Conservation (phyloP, 805 yeast species). For the Tetrapisispora namnaoensis region DNA sequence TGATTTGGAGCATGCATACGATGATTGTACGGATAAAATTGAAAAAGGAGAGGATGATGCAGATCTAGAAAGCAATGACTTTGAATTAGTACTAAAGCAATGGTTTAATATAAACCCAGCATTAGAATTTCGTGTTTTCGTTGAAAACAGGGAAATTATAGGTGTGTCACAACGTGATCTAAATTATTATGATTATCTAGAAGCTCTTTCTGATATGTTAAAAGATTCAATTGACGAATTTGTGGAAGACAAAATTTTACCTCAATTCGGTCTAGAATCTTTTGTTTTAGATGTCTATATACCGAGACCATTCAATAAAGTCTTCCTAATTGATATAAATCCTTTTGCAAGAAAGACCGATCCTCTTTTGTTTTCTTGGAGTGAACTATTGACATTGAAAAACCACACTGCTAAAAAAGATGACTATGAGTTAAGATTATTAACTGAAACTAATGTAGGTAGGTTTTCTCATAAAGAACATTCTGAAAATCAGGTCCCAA, state of each 20-base stretch:
- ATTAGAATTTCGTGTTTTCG: constrained; percentile 82
- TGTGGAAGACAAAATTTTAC: constrained; percentile 38
- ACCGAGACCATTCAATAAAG: constrained; percentile 60
- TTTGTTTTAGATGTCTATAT: constrained; percentile 77
- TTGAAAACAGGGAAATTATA: constrained; percentile 49
- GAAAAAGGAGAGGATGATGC: constrained; percentile 20
- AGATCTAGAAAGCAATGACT: constrained; percentile 8
- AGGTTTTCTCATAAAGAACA: constrained; percentile 75
- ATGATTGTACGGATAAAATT: constrained; percentile 33
- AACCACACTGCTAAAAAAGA: constrained; percentile 11
- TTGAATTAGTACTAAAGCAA: constrained; percentile 66
- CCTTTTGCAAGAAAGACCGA: constrained; percentile 78
- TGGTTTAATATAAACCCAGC: constrained; percentile 86
- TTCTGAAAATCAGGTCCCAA: constrained; percentile 85
- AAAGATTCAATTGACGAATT: constrained; percentile 43
- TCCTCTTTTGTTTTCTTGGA: constrained; percentile 73
- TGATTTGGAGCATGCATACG: constrained; percentile 69
- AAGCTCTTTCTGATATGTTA: constrained; percentile 40
- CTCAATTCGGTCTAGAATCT: constrained; percentile 42
- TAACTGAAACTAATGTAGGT: constrained; percentile 59
- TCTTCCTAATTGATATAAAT: constrained; percentile 73
- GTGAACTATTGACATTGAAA: constrained; percentile 44
- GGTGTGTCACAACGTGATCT: constrained; percentile 83
- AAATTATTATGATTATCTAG: constrained; percentile 67
- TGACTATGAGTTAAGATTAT: constrained; percentile 51